Evolutionary conservation across 495 filamentous ascomycete species (phyloP).

Genomic region (Podospora sp.): DNA sequence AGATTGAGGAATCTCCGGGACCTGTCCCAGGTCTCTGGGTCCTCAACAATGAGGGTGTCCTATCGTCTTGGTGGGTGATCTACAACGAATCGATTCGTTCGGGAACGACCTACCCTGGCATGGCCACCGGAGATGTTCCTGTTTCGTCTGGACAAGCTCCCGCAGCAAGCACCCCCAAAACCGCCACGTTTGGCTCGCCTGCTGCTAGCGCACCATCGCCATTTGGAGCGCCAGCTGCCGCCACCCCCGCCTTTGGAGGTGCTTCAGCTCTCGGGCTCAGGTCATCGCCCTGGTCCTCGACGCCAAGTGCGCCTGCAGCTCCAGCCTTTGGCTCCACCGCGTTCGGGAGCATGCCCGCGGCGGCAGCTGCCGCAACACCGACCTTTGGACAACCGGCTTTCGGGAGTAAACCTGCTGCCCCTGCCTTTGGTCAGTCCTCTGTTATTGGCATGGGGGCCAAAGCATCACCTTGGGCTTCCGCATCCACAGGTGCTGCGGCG

Average conservation of each 20-base stretch:
- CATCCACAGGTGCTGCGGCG: constrained; percentile 29
- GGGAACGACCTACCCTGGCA: constrained; percentile 69
- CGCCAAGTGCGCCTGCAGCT: constrained; percentile 33
- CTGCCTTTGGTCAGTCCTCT: constrained; percentile 58
- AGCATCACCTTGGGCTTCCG: constrained; percentile 47
- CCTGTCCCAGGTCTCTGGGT: constrained; percentile 87
- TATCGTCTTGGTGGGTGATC: constrained; percentile 87
- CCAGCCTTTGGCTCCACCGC: constrained; percentile 42
- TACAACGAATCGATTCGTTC: constrained; percentile 83
- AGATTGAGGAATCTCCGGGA: constrained; percentile 69
- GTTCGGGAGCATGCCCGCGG: constrained; percentile 43
- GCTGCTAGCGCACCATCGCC: constrained; percentile 27
- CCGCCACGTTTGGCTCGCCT: constrained; percentile 39
- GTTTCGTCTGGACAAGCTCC: constrained; percentile 36
- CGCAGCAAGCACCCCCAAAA: constrained; percentile 1
- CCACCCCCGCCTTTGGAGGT: constrained; percentile 42
- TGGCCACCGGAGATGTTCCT: constrained; percentile 50
- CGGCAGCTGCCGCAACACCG: constrained; percentile 29
- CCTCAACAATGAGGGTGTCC: constrained; percentile 84
- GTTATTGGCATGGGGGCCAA: constrained; percentile 37
- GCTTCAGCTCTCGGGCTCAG: constrained; percentile 43
- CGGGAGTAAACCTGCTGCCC: constrained; percentile 35
- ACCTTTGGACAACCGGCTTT: constrained; percentile 43
- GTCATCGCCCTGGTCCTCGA: constrained; percentile 44
- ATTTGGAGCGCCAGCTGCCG: constrained; percentile 36